phyloP scores from a whole-genome alignment of 2,329 filamentous ascomycete genomes.

The Leptographium wingfieldii region DNA sequence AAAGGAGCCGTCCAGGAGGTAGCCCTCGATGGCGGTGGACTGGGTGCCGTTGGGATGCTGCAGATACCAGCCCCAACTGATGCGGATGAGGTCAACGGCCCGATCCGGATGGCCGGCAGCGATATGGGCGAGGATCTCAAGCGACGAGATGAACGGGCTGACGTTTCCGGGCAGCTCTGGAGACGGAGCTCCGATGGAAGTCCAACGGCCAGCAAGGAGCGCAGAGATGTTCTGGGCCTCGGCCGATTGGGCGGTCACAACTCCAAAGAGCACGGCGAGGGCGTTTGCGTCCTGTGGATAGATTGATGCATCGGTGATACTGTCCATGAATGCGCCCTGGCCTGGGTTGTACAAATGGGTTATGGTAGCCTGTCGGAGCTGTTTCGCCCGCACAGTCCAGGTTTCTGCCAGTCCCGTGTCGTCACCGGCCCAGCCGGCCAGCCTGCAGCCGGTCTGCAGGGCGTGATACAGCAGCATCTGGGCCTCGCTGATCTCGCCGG shows the following conservation, averaged over 20 bases:
- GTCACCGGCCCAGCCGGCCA: constrained; percentile 35
- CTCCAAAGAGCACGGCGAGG: constrained; percentile 36
- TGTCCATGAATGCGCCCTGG: constrained; percentile 40
- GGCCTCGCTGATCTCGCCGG: constrained; percentile 36
- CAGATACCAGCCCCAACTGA: constrained; percentile 48
- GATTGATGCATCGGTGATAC: constrained; percentile 31
- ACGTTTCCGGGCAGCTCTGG: constrained; percentile 46
- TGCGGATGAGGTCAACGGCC: constrained; percentile 42
- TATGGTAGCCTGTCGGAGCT: constrained; percentile 32
- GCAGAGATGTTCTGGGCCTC: constrained; percentile 27
- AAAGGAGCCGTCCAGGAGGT: constrained; percentile 39
- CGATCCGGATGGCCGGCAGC: constrained; percentile 31
- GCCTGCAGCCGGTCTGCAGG: constrained; percentile 35
- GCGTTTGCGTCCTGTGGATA: constrained; percentile 49
- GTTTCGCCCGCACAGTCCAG: constrained; percentile 27
- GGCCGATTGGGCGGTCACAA: constrained; percentile 16
- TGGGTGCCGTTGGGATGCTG: constrained; percentile 43
- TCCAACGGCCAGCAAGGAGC: constrained; percentile 37
- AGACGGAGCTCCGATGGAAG: constrained; percentile 39
- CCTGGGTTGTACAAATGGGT: constrained; percentile 32
- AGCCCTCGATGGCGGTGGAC: constrained; percentile 47
- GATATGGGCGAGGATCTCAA: constrained; percentile 47
- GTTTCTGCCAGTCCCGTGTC: constrained; percentile 18
- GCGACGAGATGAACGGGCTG: constrained; percentile 43
- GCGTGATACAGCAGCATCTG: constrained; percentile 43